phyloP scores from a whole-genome alignment of 495 filamentous ascomycete species.

The Annulohypoxylon maeteangense region DNA sequence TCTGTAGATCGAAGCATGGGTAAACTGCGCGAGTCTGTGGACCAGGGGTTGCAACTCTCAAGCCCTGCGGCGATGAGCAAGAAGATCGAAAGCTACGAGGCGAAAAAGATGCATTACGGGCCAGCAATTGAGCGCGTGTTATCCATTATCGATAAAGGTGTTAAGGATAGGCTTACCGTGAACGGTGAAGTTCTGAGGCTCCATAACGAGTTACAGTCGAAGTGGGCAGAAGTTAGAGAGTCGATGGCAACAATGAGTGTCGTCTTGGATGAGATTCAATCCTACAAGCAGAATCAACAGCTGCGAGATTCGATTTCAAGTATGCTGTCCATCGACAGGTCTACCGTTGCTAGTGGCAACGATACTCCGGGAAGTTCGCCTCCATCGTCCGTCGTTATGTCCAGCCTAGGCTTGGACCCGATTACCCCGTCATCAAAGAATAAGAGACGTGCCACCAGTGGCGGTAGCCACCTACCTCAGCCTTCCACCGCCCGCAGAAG shows the following conservation, averaged over 20 bases:
- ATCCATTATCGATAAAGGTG: constrained; percentile 89
- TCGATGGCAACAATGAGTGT: constrained; percentile 80
- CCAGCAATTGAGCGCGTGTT: constrained; percentile 93
- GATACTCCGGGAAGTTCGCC: constrained; percentile 91
- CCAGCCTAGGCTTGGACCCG: constrained; percentile 62
- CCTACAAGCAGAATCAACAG: constrained; percentile 73
- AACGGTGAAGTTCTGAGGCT: constrained; percentile 92
- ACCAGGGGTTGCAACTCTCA: constrained; percentile 74
- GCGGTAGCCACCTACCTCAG: constrained; percentile 55
- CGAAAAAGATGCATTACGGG: constrained; percentile 93
- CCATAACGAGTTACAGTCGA: constrained; percentile 80
- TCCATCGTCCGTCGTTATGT: constrained; percentile 86
- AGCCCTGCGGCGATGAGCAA: constrained; percentile 74
- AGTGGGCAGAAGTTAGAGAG: constrained; percentile 78
- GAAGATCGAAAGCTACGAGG: constrained; percentile 92
- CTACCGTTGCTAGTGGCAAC: constrained; percentile 73
- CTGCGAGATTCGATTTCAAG: constrained; percentile 94
- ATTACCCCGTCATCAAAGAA: constrained; percentile 53
- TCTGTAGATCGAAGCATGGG: constrained; percentile 85
- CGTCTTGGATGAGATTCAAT: constrained; percentile 75
- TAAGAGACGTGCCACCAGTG: constrained; percentile 55
- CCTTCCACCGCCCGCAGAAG: constrained; percentile 50
- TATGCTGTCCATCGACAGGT: constrained; percentile 87
- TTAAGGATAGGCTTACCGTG: constrained; percentile 89
- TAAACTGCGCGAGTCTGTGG: constrained; percentile 84